Conservation (phyloP, 495 filamentous ascomycete genomes). For the Penicillium lagena region DNA sequence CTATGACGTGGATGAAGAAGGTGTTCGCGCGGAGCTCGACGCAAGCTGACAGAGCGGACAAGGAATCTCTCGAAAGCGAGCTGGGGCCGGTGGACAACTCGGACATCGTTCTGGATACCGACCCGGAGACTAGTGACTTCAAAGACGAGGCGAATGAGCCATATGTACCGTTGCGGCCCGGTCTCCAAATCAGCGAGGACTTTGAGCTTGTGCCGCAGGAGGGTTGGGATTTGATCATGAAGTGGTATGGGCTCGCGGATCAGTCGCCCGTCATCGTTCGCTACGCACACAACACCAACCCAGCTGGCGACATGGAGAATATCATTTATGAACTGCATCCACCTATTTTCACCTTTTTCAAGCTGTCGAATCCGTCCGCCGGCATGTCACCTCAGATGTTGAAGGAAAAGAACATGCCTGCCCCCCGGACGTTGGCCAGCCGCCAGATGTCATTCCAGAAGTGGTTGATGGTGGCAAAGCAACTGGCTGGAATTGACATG, state of each 20-base stretch:
- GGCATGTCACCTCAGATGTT: slow-evolving; percentile 52
- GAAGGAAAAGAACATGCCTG: slow-evolving; percentile 51
- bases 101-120: slow-evolving; percentile 47
- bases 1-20: slow-evolving; percentile 67
- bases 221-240: slow-evolving; percentile 74
- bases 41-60: slow-evolving; percentile 45
- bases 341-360: slow-evolving; percentile 79
- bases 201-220: slow-evolving; percentile 71
- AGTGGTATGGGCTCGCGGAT: slow-evolving; percentile 72
- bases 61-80: slow-evolving; percentile 54
- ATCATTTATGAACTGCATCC: slow-evolving; percentile 80
- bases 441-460: slow-evolving; percentile 58
- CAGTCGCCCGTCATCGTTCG: slow-evolving; percentile 70
- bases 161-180: slow-evolving; percentile 73
- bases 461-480: slow-evolving; percentile 71
- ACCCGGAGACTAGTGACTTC: slow-evolving; percentile 29
- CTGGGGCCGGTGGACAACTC: slow-evolving; percentile 87
- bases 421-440: slow-evolving; percentile 60
- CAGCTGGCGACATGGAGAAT: slow-evolving; percentile 51
- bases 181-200: slow-evolving; percentile 56
- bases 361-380: slow-evolving; percentile 55
- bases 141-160: slow-evolving; percentile 48
- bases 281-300: slow-evolving; percentile 68
- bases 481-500: slow-evolving; percentile 52
- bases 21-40: slow-evolving; percentile 64